These are phyloP conservation scores for Diaporthe citriasiana DNA, from an alignment of 2,329 filamentous ascomycete species.

Conservation along the genomic window DNA sequence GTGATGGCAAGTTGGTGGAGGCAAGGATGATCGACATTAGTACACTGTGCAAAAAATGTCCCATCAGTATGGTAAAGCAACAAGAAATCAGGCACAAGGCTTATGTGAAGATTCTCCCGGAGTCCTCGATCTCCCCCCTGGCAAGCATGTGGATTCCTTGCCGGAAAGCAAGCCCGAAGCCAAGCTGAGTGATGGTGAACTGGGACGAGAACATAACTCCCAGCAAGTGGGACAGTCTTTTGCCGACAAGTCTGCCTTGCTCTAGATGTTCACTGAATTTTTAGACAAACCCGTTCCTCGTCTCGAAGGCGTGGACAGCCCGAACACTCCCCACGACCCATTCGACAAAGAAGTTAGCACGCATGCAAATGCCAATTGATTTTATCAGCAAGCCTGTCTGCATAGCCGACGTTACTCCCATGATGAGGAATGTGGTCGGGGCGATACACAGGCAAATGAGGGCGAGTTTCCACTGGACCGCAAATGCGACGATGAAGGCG, in stretches of 20 bases:
- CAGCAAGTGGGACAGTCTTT: not conserved
- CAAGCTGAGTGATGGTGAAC: not conserved
- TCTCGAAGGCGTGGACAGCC: constrained; percentile 6
- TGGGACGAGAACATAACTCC: constrained; percentile 18
- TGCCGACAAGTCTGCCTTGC: not conserved
- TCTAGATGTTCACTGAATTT: constrained; percentile 1
- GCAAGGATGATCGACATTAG: constrained; percentile 1
- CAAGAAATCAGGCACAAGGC: not conserved
- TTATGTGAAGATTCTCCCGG: constrained; percentile 1
- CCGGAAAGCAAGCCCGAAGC: constrained; percentile 14
- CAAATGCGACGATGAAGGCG: not conserved
- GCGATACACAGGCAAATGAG: constrained; percentile 6
- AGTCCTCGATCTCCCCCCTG: not conserved
- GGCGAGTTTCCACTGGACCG: not conserved
- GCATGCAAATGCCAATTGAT: constrained; percentile 5
- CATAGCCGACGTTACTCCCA: not conserved
- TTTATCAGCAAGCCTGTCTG: not conserved
- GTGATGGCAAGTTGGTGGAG: constrained; percentile 7
- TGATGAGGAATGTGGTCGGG: not conserved
- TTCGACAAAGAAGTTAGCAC: constrained; percentile 7
- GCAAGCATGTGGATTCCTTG: constrained; percentile 16
- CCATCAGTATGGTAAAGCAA: not conserved
- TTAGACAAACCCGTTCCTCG: not conserved
- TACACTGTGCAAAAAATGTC: not conserved
- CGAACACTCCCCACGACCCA: not conserved